A percentile compares a stretch with the other conserved stretches of the same genome.
phyloP scores from a whole-genome alignment of 1,284 basidiomycete species.

The Coriolopsis trogii region DNA sequence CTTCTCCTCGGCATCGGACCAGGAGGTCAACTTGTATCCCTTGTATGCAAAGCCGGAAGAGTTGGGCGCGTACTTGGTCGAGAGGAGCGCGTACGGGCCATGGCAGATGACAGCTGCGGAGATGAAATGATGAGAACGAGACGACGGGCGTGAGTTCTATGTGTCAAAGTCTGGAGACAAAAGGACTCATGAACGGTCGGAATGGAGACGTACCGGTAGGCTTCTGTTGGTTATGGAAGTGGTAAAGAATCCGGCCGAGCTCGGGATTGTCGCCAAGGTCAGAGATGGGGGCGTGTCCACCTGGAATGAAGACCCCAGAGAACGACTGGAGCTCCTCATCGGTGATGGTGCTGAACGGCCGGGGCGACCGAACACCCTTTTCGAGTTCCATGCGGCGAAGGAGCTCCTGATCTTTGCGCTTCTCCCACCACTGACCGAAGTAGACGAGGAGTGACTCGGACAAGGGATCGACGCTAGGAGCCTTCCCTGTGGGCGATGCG shows the following conservation, averaged over 20 bases:
- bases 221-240: constrained; percentile 30
- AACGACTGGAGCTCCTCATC: constrained; percentile 29
- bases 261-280: constrained; percentile 32
- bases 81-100: constrained; percentile 32
- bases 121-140: background rate
- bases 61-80: constrained; percentile 30
- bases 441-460: constrained; percentile 27
- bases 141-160: background rate
- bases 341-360: constrained; percentile 28
- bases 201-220: constrained; percentile 25
- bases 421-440: constrained; percentile 29
- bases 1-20: constrained; percentile 32
- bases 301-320: constrained; percentile 32
- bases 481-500: constrained; percentile 25
- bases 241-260: constrained; percentile 30
- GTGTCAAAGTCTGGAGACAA: background rate
- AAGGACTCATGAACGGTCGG: background rate
- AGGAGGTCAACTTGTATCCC: constrained; percentile 33
- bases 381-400: constrained; percentile 25
- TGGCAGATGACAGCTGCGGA: constrained; percentile 30
- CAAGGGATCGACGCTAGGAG: constrained; percentile 28
- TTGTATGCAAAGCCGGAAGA: constrained; percentile 33
- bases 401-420: constrained; percentile 27
- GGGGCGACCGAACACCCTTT: constrained; percentile 26
- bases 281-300: constrained; percentile 31